These are phyloP conservation scores for Bretziella fagacearum DNA, from an alignment of 2,329 filamentous ascomycete genomes.

Conservation along the genomic window DNA sequence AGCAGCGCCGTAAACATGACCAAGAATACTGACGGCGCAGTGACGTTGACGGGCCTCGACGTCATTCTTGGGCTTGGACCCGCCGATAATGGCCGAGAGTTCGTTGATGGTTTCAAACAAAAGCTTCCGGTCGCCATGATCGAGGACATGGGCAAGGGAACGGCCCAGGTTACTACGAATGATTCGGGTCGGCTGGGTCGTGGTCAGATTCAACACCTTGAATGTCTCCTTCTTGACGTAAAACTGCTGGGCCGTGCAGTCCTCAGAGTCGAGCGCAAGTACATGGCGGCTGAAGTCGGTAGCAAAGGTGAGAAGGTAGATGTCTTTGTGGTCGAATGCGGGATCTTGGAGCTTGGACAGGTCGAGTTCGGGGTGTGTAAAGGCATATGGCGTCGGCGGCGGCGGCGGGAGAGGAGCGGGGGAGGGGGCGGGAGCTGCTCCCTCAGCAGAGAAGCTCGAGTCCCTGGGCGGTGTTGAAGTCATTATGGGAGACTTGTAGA, in stretches of 20 bases:
- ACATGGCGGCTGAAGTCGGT: constrained; percentile 71
- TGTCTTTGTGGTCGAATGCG: constrained; percentile 85
- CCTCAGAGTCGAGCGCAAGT: constrained; percentile 53
- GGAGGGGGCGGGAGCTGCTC: constrained; percentile 1
- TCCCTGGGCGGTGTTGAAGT: constrained; percentile 7
- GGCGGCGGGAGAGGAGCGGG: constrained; percentile 16
- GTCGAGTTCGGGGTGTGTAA: constrained; percentile 63
- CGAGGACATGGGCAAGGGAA: constrained; percentile 69
- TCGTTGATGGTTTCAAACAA: constrained; percentile 93
- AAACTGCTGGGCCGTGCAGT: constrained; percentile 74
- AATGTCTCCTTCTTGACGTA: constrained; percentile 89
- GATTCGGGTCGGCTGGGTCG: constrained; percentile 71
- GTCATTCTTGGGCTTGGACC: constrained; percentile 57
- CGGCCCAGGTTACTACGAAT: constrained; percentile 77
- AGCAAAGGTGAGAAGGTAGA: constrained; percentile 81
- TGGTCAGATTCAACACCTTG: constrained; percentile 69
- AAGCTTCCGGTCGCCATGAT: constrained; percentile 72
- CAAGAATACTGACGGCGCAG: constrained; percentile 72
- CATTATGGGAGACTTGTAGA: background rate
- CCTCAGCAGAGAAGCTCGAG: background rate
- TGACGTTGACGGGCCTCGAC: constrained; percentile 66
- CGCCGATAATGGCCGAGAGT: constrained; percentile 53
- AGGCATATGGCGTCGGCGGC: constrained; percentile 20
- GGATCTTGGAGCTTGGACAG: constrained; percentile 75
- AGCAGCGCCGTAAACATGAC: constrained; percentile 77